Percentiles rank a stretch among this genome's conserved stretches.
phyloP scores from a whole-genome alignment of 2,329 filamentous ascomycete species.

The Claviceps sorghi region DNA sequence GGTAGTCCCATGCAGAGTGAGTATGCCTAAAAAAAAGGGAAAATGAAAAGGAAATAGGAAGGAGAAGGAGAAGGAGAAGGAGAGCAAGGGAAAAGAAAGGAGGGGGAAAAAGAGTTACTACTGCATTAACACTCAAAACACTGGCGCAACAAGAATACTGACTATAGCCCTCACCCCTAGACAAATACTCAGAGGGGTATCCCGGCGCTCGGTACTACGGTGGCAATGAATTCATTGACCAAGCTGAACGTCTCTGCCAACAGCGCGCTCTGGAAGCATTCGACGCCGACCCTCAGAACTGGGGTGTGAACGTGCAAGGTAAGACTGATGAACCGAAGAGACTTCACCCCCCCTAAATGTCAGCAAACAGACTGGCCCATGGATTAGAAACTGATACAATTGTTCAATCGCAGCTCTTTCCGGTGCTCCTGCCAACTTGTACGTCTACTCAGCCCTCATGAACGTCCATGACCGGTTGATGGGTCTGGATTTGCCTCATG shows the following conservation, averaged over 20 bases:
- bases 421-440: conserved; percentile 60
- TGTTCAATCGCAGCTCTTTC: conserved; percentile 49
- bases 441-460: conserved; percentile 90
- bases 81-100: too few species aligned
- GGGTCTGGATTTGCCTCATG: conserved; percentile 92
- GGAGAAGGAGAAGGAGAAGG: not conserved
- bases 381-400: not conserved
- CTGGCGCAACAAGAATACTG: not conserved
- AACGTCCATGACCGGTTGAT: conserved; percentile 89
- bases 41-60: not conserved
- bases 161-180: conserved; percentile 23
- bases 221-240: conserved; percentile 90
- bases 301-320: conserved; percentile 95
- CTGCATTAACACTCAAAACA: not conserved
- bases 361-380: not conserved
- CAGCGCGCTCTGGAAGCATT: conserved; percentile 80
- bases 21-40: conserved; percentile 12
- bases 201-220: conserved; percentile 94
- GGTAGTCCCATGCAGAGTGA: conserved; percentile 91
- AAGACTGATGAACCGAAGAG: conserved; percentile 17
- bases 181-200: conserved; percentile 98
- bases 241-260: conserved; percentile 80
- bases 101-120: too few species aligned
- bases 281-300: conserved; percentile 67
- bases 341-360: not conserved